Evolutionary conservation across 805 yeast species (phyloP).

Genomic region (Wickerhamiella parazyma): DNA sequence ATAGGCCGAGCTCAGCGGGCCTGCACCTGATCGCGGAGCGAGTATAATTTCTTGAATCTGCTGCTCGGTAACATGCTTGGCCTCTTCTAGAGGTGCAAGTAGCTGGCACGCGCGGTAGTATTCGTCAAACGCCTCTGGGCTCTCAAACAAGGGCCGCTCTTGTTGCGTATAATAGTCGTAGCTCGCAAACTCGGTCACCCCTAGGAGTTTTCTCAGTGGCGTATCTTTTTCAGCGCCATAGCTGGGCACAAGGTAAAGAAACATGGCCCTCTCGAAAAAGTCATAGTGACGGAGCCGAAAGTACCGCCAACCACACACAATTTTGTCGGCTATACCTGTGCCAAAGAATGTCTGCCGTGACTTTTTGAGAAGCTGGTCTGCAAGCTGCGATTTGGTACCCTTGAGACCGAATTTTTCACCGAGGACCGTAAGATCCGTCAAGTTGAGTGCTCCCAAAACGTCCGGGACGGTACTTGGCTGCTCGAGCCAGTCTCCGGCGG

Average conservation of each 20-base stretch:
- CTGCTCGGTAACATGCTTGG: background rate
- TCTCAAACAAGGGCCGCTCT: conserved; percentile 17
- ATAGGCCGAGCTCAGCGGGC: conserved; percentile 16
- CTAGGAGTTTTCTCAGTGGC: conserved; percentile 18
- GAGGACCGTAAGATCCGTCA: conserved; percentile 15
- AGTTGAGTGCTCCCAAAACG: conserved; percentile 16
- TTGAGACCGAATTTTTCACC: conserved; percentile 9
- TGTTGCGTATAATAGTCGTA: conserved; percentile 16
- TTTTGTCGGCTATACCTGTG: background rate
- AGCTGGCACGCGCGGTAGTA: conserved; percentile 15
- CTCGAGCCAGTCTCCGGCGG: conserved; percentile 11
- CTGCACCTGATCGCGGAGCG: background rate
- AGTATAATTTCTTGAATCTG: background rate
- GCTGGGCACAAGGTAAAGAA: conserved; percentile 18
- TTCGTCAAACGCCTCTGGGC: conserved; percentile 11
- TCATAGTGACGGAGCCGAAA: background rate
- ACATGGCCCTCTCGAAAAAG: conserved; percentile 11
- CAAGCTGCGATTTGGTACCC: conserved; percentile 7
- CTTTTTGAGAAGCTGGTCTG: background rate
- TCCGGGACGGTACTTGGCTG: conserved; percentile 9
- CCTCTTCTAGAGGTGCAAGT: conserved; percentile 16
- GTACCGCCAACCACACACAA: background rate
- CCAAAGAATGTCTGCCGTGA: conserved; percentile 1
- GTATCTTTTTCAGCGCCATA: conserved; percentile 15
- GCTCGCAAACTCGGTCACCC: conserved; percentile 15